Conservation (phyloP, 2,329 filamentous ascomycete species). For the Ilyonectria sp. region DNA sequence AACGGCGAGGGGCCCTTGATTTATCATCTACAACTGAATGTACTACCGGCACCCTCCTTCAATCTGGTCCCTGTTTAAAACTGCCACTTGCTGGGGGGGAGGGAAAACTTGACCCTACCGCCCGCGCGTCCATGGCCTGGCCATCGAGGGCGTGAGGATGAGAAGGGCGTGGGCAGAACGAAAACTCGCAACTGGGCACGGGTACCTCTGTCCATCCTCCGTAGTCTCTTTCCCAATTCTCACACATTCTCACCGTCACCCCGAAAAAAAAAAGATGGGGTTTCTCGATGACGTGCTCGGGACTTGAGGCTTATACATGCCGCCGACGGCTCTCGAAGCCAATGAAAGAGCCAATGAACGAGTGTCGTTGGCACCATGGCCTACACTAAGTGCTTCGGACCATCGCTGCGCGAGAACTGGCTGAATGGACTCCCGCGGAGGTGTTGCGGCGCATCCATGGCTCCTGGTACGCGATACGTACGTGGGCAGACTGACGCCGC, state of each 20-base stretch:
- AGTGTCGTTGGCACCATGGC: constrained; percentile 11
- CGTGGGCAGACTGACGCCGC: constrained; percentile 13
- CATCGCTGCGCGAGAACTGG: constrained; percentile 37
- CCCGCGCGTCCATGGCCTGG: constrained; percentile 40
- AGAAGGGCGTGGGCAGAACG: constrained; percentile 27
- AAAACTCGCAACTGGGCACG: constrained; percentile 10
- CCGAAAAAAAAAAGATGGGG: constrained; percentile 45
- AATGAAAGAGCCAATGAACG: constrained; percentile 50
- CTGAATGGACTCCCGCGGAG: not conserved
- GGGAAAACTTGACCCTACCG: constrained; percentile 30
- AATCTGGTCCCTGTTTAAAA: constrained; percentile 34
- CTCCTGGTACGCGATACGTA: constrained; percentile 1
- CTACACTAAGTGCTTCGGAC: constrained; percentile 45
- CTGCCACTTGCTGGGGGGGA: constrained; percentile 36
- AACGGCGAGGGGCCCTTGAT: constrained; percentile 35
- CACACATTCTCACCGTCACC: constrained; percentile 23
- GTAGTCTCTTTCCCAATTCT: not conserved
- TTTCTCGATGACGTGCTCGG: constrained; percentile 54
- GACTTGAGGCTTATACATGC: constrained; percentile 51
- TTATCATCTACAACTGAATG: constrained; percentile 40
- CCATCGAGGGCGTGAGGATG: constrained; percentile 22
- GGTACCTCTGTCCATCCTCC: constrained; percentile 10
- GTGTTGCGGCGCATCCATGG: not conserved
- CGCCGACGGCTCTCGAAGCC: constrained; percentile 45
- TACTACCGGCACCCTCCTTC: constrained; percentile 41